Evolutionary conservation across 306 rosid genomes (phyloP).

Genomic region (Glycine latifolia): DNA sequence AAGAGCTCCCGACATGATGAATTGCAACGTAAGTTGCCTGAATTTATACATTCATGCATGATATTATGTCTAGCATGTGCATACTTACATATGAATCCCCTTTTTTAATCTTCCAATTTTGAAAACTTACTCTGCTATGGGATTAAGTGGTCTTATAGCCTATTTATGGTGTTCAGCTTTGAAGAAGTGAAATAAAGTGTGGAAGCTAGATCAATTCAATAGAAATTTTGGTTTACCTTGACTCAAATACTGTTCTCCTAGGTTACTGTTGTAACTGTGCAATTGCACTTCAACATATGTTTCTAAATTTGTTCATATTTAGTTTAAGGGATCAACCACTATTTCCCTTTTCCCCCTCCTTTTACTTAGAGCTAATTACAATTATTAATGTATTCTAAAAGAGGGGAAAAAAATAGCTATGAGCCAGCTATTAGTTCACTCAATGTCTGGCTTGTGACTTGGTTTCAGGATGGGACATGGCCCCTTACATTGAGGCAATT

Average conservation of each 20-base stretch:
- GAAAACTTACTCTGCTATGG: slow-evolving; percentile 6
- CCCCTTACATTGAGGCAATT: slow-evolving; percentile 94
- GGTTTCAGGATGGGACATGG: slow-evolving; percentile 98
- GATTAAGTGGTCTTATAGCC: slow-evolving; percentile 16
- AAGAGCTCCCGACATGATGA: slow-evolving; percentile 92
- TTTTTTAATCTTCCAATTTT: slow-evolving; percentile 13
- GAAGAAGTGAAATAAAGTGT: slow-evolving; percentile 40
- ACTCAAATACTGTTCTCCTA: neutral
- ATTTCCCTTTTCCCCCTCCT: neutral
- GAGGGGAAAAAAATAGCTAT: slow-evolving; percentile 13
- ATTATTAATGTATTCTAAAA: slow-evolving; percentile 10
- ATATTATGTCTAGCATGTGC: slow-evolving; percentile 34
- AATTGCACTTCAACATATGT: neutral
- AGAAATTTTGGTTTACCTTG: slow-evolving; percentile 38
- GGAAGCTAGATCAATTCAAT: slow-evolving; percentile 33
- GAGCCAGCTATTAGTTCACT: slow-evolving; percentile 14
- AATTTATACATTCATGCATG: slow-evolving; percentile 35
- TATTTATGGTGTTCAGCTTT: slow-evolving; percentile 18
- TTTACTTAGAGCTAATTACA: neutral
- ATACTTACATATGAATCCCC: neutral
- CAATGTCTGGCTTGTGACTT: slow-evolving; percentile 37
- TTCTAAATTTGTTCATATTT: neutral
- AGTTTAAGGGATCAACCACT: slow-evolving; percentile 13
- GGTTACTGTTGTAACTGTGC: slow-evolving; percentile 3
- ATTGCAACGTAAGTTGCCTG: slow-evolving; percentile 78